Evolutionary conservation across 345 rosid species (phyloP), one percentile per base, ranked within the genome.

Genomic region (sweet orange (Citrus sinensis)): DNA sequence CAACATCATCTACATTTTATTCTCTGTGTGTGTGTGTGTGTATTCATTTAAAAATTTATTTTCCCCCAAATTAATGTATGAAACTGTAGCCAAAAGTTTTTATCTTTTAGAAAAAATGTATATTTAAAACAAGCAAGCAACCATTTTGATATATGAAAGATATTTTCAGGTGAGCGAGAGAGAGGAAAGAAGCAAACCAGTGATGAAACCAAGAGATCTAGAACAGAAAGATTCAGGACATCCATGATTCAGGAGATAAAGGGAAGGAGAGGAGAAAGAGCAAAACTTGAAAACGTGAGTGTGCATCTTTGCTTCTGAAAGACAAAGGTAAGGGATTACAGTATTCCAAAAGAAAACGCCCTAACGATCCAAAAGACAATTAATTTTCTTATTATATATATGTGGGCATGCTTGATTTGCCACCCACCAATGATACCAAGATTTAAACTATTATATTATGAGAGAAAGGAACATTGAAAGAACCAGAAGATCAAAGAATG

Each of bases 401-500:
- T 10, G 17, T 59, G 35, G 24, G 11, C 24, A 17, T 34, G 59
- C 11, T 61, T 64, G 70, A 30, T 64, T 75, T 63, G 70, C 42
- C 60, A 61, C 70, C 62, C 7, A 37, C 27, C 20, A 40, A 30
- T 9, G 29, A 4, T 20, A 9, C 0, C 20, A 19, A 63, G 24
- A 37, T 20, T 27, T 27, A 27, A 40, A 40, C 7, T 27, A 25
- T 40, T 34, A 9, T 27, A 63, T 9, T 19, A 20, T 8, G 24
- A 35, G 17, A 25, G 24, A 60, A n/a, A 35, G 58, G 65, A 49
- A 77, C 74, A 67, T 22, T 14, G 70, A 34, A 30, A 61, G 61
- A 84, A 80, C 85, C 87, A 78, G 86, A 58, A 76, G 87, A 84
- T 79, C 78, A 80, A 75, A 84, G 83, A 46, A 63, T 66, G 16